Percentiles rank a stretch among this genome's conserved stretches.
Conservation (phyloP, 768 basidiomycete genomes). For the Polyporus arcularius region DNA sequence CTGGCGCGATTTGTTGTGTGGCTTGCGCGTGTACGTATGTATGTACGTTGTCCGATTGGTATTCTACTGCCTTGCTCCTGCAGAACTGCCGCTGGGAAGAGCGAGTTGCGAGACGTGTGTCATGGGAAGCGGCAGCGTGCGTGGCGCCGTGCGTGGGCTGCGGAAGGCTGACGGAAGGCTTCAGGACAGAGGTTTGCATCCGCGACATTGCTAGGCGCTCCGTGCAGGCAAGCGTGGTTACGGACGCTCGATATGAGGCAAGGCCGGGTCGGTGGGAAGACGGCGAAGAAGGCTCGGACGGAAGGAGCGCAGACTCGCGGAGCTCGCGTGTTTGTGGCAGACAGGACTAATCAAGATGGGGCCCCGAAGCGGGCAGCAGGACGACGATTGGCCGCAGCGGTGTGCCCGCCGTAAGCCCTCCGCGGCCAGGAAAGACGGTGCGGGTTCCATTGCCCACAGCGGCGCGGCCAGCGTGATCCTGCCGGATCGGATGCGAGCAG, state of each 20-base stretch:
- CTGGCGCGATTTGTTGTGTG: background rate
- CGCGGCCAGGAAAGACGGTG: background rate
- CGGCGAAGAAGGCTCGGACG: background rate
- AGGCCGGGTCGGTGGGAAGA: background rate
- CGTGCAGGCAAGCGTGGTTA: background rate
- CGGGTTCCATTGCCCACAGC: background rate
- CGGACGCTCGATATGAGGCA: background rate
- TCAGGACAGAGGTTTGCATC: background rate
- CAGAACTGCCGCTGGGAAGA: background rate
- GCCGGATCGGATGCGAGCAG: conserved; percentile 12
- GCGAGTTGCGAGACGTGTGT: background rate
- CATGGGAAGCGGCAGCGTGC: background rate
- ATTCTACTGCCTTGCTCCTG: background rate
- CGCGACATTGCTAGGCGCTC: background rate
- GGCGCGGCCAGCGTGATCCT: conserved; percentile 5
- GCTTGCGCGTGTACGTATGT: background rate
- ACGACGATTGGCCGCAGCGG: background rate
- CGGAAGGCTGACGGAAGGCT: background rate
- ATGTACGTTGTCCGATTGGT: background rate
- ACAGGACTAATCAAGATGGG: background rate
- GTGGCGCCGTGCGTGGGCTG: background rate
- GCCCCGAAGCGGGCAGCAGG: no score
- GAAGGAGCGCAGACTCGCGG: background rate
- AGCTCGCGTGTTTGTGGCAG: background rate
- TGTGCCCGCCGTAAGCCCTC: background rate